These are phyloP conservation scores for Heterobasidion annosum DNA, from an alignment of 1,284 basidiomycete species.

Conservation along the genomic window DNA sequence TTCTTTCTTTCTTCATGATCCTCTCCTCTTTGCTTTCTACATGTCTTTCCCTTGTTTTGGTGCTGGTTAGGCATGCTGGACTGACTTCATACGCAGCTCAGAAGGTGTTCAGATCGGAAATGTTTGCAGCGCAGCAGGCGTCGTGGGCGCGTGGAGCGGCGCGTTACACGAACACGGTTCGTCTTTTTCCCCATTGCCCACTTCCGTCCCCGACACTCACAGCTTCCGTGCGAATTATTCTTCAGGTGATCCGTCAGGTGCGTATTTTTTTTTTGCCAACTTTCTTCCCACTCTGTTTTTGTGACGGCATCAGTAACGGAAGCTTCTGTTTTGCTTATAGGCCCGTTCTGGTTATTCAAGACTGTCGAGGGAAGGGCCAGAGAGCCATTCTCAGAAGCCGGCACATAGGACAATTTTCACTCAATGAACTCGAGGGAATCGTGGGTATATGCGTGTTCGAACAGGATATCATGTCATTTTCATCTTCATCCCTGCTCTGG, in stretches of 20 bases:
- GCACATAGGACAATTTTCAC: too few relatives aligned
- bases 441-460: too few relatives aligned
- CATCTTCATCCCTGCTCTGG: too few relatives aligned
- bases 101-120: conserved; percentile 58
- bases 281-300: not conserved
- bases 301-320: not conserved
- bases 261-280: conserved; percentile 9
- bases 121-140: conserved; percentile 50
- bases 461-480: too few relatives aligned
- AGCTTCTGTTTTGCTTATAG: conserved; percentile 17
- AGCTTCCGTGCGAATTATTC: not conserved
- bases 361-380: conserved; percentile 15
- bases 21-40: not conserved
- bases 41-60: not conserved
- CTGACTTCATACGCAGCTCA: conserved; percentile 24
- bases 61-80: not conserved
- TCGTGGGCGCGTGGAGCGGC: conserved; percentile 60
- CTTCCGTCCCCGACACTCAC: not conserved
- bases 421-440: too few relatives aligned
- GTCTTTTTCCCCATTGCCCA: conserved; percentile 3
- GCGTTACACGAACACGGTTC: conserved; percentile 47
- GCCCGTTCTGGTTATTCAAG: conserved; percentile 61
- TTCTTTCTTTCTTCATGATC: not conserved
- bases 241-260: conserved; percentile 53
- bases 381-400: not conserved